A percentile compares a stretch with the other conserved stretches of the same genome.
phyloP scores from a whole-genome alignment of 2,329 filamentous ascomycete species.

The Claviceps maximensis region DNA sequence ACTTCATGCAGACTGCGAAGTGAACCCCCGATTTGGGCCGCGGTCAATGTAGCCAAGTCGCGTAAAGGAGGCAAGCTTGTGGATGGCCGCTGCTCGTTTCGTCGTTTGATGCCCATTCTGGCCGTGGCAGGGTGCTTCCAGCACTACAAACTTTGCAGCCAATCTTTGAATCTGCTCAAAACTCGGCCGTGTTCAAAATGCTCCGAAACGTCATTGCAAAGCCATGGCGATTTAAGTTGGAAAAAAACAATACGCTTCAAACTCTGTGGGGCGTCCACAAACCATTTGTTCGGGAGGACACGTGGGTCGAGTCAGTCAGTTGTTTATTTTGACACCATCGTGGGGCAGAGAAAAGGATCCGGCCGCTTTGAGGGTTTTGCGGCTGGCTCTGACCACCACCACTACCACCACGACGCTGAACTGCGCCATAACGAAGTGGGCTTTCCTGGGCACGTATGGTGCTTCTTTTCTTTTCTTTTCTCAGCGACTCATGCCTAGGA shows the following conservation, averaged over 20 bases:
- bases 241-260: not conserved
- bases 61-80: slow-evolving; percentile 4
- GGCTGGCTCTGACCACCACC: not conserved
- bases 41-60: not conserved
- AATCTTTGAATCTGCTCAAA: not conserved
- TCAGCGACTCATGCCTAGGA: no score
- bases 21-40: slow-evolving; percentile 3
- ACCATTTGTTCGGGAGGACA: slow-evolving; percentile 2
- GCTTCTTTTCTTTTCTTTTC: not conserved
- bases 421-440: not conserved
- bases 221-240: not conserved
- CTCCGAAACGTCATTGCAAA: not conserved
- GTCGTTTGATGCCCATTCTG: slow-evolving; percentile 1
- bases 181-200: not conserved
- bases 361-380: not conserved
- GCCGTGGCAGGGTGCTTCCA: not conserved
- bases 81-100: not conserved
- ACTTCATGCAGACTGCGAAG: slow-evolving; percentile 2
- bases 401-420: not conserved
- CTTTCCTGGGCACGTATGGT: not conserved
- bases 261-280: not conserved
- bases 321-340: slow-evolving; percentile 4
- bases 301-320: slow-evolving; percentile 4
- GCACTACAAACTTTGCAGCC: not conserved
- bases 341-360: not conserved